Evolutionary conservation across 2,329 filamentous ascomycete genomes (phyloP).

Genomic region (Tricladium varicosporioides): DNA sequence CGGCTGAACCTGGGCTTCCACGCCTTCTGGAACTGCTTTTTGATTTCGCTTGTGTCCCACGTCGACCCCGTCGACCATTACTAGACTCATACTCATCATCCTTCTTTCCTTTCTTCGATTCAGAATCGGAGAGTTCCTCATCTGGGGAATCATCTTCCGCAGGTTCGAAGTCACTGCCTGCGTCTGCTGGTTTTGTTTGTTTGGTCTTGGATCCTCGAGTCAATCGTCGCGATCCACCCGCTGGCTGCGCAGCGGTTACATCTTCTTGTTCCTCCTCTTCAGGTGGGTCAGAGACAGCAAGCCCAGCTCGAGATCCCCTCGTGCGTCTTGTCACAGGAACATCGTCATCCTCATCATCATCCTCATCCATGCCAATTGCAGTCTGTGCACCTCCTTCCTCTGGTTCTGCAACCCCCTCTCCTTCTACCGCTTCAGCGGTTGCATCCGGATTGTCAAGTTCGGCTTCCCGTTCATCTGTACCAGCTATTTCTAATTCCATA

Average conservation of each 20-base stretch:
- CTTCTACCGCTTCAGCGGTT: slow-evolving; percentile 9
- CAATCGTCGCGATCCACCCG: slow-evolving; percentile 29
- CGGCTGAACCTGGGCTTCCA: slow-evolving; percentile 48
- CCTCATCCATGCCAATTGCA: slow-evolving; percentile 19
- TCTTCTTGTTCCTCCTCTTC: slow-evolving; percentile 40
- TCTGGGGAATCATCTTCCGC: slow-evolving; percentile 45
- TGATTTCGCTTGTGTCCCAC: slow-evolving; percentile 39
- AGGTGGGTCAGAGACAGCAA: slow-evolving; percentile 17
- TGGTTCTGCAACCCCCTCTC: slow-evolving; percentile 16
- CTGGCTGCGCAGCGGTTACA: slow-evolving; percentile 34
- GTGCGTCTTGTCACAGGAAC: slow-evolving; percentile 39
- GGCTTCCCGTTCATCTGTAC: slow-evolving; percentile 28
- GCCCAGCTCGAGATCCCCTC: slow-evolving; percentile 37
- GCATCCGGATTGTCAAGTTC: slow-evolving; percentile 14
- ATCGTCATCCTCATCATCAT: slow-evolving; percentile 34
- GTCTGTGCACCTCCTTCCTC: slow-evolving; percentile 13
- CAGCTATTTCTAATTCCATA: slow-evolving; percentile 28
- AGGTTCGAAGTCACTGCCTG: slow-evolving; percentile 35
- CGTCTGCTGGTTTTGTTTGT: slow-evolving; percentile 28
- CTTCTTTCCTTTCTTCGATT: slow-evolving; percentile 38
- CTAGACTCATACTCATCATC: slow-evolving; percentile 47
- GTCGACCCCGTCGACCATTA: slow-evolving; percentile 49
- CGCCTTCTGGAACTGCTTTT: slow-evolving; percentile 46
- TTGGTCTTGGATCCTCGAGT: slow-evolving; percentile 29
- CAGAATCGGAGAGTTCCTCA: slow-evolving; percentile 43